Evolutionary conservation across 2,329 filamentous ascomycete genomes (phyloP).

Genomic region (Chaetothyriales sp.): DNA sequence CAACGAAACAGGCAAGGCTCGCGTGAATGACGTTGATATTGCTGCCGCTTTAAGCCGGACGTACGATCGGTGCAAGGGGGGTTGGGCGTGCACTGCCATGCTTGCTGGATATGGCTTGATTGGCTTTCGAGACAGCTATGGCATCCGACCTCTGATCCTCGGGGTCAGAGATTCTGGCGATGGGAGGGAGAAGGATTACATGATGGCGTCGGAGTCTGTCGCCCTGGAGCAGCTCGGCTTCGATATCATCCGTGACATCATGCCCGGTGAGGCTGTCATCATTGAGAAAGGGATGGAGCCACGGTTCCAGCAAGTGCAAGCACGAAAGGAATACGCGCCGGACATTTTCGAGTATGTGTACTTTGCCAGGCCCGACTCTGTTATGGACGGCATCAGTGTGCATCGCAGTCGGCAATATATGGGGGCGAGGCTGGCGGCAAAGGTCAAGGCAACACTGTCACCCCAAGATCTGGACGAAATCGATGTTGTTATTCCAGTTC

Average conservation of each 20-base stretch:
- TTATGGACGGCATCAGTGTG: constrained; percentile 80
- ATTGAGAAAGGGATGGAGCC: constrained; percentile 64
- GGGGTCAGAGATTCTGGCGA: constrained; percentile 59
- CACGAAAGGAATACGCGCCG: constrained; percentile 57
- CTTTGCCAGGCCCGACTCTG: constrained; percentile 67
- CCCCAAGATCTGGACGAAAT: constrained; percentile 59
- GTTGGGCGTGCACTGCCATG: constrained; percentile 71
- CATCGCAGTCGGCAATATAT: constrained; percentile 74
- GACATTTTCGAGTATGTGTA: constrained; percentile 86
- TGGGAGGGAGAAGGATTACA: constrained; percentile 61
- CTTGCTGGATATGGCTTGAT: constrained; percentile 68
- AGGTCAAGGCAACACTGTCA: constrained; percentile 53
- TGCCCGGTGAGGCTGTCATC: constrained; percentile 74
- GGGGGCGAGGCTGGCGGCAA: constrained; percentile 67
- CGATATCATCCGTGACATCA: constrained; percentile 58
- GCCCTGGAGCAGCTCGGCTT: constrained; percentile 73
- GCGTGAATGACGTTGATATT: constrained; percentile 64
- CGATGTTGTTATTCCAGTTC: constrained; percentile 68
- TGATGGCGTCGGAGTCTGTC: constrained; percentile 81
- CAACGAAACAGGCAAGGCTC: constrained; percentile 65
- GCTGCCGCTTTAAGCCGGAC: constrained; percentile 59
- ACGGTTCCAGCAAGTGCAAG: constrained; percentile 60
- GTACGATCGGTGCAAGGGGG: constrained; percentile 60
- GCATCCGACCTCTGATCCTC: constrained; percentile 69
- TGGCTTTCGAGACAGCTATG: constrained; percentile 65